These are phyloP conservation scores for Nyssa sinensis DNA, from an alignment of 148 eudicot species.

Conservation along the genomic window DNA sequence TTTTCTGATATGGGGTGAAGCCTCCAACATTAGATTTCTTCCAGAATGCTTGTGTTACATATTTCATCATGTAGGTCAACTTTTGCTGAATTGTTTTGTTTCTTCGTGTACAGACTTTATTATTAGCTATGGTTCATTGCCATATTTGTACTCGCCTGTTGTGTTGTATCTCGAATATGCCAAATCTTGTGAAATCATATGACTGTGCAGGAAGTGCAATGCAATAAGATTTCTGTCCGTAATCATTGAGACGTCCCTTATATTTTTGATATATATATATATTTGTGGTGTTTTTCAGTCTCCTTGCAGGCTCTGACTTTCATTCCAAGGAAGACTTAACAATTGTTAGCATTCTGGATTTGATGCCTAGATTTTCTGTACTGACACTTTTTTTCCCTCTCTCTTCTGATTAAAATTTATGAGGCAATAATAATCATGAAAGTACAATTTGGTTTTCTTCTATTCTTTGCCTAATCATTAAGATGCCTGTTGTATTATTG, in stretches of 20 bases:
- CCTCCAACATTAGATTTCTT: constrained; percentile 88
- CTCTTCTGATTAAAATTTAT: too few species aligned
- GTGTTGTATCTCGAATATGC: not conserved
- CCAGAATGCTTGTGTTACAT: constrained; percentile 99
- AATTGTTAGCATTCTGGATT: too few species aligned
- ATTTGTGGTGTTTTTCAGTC: not conserved
- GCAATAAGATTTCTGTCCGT: not conserved
- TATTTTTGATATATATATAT: not conserved
- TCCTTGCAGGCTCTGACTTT: too few species aligned
- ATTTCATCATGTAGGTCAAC: constrained; percentile 83
- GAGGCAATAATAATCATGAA: too few species aligned
- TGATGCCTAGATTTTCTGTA: too few species aligned
- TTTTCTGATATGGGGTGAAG: constrained; percentile 98
- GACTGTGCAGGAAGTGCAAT: not conserved
- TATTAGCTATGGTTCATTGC: not conserved
- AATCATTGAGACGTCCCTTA: not conserved
- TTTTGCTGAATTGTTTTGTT: not conserved
- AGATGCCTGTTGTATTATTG: too few species aligned
- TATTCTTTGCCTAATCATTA: too few species aligned
- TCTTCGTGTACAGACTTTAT: not conserved
- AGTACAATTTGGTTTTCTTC: too few species aligned
- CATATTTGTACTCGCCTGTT: not conserved
- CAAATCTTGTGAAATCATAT: not conserved
- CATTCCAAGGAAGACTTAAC: too few species aligned
- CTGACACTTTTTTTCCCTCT: too few species aligned